phyloP scores from a whole-genome alignment of 805 yeast species.

The Barnettozyma populi region DNA sequence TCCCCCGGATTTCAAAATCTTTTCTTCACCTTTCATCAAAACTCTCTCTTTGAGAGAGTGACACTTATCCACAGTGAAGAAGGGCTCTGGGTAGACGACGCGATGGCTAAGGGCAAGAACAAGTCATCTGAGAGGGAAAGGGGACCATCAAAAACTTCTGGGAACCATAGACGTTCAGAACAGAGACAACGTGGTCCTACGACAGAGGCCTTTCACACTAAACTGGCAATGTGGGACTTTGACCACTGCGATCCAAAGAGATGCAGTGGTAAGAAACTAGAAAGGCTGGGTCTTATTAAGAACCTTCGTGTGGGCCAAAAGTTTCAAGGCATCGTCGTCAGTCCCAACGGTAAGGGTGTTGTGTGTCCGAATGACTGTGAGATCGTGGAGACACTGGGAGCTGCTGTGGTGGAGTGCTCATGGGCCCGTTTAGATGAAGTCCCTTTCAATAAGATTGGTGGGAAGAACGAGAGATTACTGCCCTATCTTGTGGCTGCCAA shows the following conservation, averaged over 20 bases:
- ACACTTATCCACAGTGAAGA: background rate
- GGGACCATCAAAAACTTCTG: slow-evolving; percentile 50
- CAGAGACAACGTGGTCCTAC: slow-evolving; percentile 24
- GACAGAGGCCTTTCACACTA: slow-evolving; percentile 56
- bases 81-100: background rate
- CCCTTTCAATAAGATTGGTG: slow-evolving; percentile 92
- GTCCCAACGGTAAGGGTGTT: slow-evolving; percentile 81
- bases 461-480: slow-evolving; percentile 74
- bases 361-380: slow-evolving; percentile 85
- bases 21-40: too few species aligned
- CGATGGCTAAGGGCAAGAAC: slow-evolving; percentile 39
- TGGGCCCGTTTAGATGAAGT: slow-evolving; percentile 98
- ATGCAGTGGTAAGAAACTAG: slow-evolving; percentile 92
- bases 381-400: slow-evolving; percentile 74
- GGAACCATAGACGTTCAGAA: slow-evolving; percentile 44
- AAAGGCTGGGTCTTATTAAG: slow-evolving; percentile 77
- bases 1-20: background rate
- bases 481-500: slow-evolving; percentile 96
- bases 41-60: too few species aligned
- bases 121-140: slow-evolving; percentile 39
- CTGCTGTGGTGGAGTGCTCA: slow-evolving; percentile 98
- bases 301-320: slow-evolving; percentile 87
- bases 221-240: slow-evolving; percentile 98
- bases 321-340: slow-evolving; percentile 80
- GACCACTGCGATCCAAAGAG: slow-evolving; percentile 98